phyloP scores from a whole-genome alignment of 78 protist species.

The Mantamonas sphyraenae region DNA sequence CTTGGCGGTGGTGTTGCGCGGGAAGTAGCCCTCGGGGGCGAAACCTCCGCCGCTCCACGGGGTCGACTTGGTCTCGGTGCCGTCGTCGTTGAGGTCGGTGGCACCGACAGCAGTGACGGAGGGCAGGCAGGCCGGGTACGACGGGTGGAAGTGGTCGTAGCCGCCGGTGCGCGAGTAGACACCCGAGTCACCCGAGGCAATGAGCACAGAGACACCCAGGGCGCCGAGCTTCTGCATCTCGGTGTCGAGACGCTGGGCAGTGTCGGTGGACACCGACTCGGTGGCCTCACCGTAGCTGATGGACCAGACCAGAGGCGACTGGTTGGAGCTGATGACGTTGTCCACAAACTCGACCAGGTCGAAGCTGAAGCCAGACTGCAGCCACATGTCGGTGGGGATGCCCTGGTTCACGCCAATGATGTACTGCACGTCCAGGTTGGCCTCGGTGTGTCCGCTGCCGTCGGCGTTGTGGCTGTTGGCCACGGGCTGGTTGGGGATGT shows the following conservation, averaged over 20 bases:
- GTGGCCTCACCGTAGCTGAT: slow-evolving; percentile 13
- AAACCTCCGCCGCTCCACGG: slow-evolving; percentile 37
- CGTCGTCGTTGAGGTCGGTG: slow-evolving; percentile 2
- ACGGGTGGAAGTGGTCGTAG: slow-evolving; percentile 2
- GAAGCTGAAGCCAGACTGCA: neutral
- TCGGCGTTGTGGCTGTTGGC: neutral
- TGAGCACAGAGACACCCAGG: slow-evolving; percentile 11
- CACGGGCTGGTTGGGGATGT: neutral
- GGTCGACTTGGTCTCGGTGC: neutral
- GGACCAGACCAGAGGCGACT: slow-evolving; percentile 13
- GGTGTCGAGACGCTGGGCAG: slow-evolving; percentile 5
- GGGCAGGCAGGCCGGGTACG: slow-evolving; percentile 12
- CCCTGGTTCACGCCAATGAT: neutral
- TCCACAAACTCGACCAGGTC: neutral
- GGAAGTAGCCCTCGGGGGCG: slow-evolving; percentile 1
- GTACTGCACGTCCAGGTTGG: slow-evolving; percentile 30
- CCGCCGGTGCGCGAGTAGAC: slow-evolving; percentile 5
- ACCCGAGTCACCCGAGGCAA: slow-evolving; percentile 31
- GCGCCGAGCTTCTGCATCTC: slow-evolving; percentile 16
- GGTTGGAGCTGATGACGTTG: neutral
- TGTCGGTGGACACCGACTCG: neutral
- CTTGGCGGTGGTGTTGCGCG: neutral
- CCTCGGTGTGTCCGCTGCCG: slow-evolving; percentile 1
- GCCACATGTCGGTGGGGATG: neutral
- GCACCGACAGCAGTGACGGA: slow-evolving; percentile 13